Percentiles rank a stretch among this genome's conserved stretches.
phyloP scores from a whole-genome alignment of 78 protist genomes.

The Tieghemostelium lacteum region DNA sequence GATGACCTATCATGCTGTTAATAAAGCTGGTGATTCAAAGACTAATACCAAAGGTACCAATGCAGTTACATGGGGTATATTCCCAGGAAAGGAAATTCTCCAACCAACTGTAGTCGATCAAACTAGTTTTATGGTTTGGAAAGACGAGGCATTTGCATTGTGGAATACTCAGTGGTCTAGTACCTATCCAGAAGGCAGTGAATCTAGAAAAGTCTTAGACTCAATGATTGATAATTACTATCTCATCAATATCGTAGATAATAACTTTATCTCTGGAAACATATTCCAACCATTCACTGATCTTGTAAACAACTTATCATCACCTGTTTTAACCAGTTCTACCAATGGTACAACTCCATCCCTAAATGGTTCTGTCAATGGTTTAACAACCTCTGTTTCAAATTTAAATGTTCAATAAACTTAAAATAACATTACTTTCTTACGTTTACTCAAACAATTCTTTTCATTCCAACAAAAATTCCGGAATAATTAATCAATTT shows the following conservation, averaged over 20 bases:
- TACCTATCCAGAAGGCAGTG: slow-evolving; percentile 13
- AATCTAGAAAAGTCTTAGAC: slow-evolving; percentile 38
- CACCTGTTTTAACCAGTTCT: no score
- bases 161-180: slow-evolving; percentile 89
- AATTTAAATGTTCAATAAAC: no score
- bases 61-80: slow-evolving; percentile 98
- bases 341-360: no score
- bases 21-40: slow-evolving; percentile 57
- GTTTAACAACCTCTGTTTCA: no score
- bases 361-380: no score
- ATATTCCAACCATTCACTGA: slow-evolving; percentile 72
- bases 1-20: slow-evolving; percentile 88
- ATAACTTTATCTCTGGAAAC: slow-evolving; percentile 91
- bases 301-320: slow-evolving; percentile 20
- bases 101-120: slow-evolving; percentile 97
- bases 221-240: slow-evolving; percentile 81
- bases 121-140: slow-evolving; percentile 92
- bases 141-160: slow-evolving; percentile 93
- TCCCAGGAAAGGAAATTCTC: slow-evolving; percentile 93
- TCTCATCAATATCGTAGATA: slow-evolving; percentile 93
- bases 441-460: no score
- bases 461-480: no score
- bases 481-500: no score
- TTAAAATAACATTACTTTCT: no score
- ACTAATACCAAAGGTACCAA: slow-evolving; percentile 65